Percentiles rank a stretch among this genome's conserved stretches.
phyloP scores from a whole-genome alignment of 306 rosid genomes.

The Prunus mongolica region DNA sequence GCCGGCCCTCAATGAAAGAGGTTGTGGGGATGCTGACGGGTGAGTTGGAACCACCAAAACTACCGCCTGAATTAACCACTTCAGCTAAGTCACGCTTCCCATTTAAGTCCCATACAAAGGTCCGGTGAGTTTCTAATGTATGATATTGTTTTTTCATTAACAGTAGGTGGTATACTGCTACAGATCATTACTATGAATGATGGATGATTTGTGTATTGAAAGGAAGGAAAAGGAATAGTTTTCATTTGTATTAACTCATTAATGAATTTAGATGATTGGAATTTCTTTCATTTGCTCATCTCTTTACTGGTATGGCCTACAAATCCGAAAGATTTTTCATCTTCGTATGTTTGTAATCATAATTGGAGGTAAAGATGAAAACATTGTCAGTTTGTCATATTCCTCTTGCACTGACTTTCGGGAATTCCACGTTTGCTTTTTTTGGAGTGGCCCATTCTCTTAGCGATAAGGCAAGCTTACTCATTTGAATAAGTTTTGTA shows the following conservation, averaged over 20 bases:
- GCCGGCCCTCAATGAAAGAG: conserved; percentile 82
- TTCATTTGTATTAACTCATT: background rate
- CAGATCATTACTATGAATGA: conserved; percentile 8
- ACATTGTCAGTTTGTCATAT: conserved; percentile 20
- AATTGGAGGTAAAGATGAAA: background rate
- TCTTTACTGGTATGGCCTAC: conserved; percentile 25
- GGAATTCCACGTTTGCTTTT: conserved; percentile 34
- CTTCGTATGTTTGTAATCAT: background rate
- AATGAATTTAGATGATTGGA: conserved; percentile 1
- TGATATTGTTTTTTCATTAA: background rate
- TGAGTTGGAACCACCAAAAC: conserved; percentile 56
- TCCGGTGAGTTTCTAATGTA: conserved; percentile 41
- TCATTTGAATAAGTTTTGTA: conserved; percentile 21
- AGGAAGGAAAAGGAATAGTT: conserved; percentile 7
- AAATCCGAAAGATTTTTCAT: conserved; percentile 12
- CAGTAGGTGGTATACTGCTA: conserved; percentile 19
- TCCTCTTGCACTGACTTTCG: conserved; percentile 34
- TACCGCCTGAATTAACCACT: conserved; percentile 72
- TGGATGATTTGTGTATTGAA: conserved; percentile 19
- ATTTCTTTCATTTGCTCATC: conserved; percentile 10
- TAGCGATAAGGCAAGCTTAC: background rate
- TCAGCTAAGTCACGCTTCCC: conserved; percentile 71
- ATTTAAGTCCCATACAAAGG: conserved; percentile 47
- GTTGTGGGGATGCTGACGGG: conserved; percentile 82
- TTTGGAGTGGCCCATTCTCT: conserved; percentile 22